phyloP scores from a whole-genome alignment of 352 stramenopile species.

The Pythium vanterpoolii region DNA sequence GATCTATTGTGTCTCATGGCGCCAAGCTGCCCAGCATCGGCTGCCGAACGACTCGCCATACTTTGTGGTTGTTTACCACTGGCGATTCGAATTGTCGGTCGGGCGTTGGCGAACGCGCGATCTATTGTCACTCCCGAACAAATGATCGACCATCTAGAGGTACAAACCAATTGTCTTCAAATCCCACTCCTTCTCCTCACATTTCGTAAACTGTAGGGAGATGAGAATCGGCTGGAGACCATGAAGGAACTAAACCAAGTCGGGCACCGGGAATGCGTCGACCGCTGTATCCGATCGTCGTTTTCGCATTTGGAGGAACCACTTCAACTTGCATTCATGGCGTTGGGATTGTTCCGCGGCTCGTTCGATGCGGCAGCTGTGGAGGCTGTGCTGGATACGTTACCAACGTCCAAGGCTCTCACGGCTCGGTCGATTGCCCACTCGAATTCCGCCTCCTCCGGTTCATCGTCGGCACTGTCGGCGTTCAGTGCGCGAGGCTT shows the following conservation, averaged over 20 bases:
- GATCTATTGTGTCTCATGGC: constrained; percentile 67
- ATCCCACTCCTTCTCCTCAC: neutral
- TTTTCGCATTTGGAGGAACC: constrained; percentile 74
- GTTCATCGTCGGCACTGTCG: constrained; percentile 1
- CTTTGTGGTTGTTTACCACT: constrained; percentile 78
- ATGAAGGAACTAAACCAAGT: constrained; percentile 75
- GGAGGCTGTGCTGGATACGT: constrained; percentile 49
- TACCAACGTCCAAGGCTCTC: neutral
- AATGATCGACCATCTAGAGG: constrained; percentile 72
- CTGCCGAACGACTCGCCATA: constrained; percentile 57
- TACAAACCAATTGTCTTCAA: neutral
- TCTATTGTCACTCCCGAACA: constrained; percentile 70
- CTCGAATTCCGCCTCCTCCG: constrained; percentile 26
- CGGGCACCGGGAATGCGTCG: constrained; percentile 74
- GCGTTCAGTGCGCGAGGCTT: constrained; percentile 33
- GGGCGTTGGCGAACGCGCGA: constrained; percentile 72
- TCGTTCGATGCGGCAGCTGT: constrained; percentile 71
- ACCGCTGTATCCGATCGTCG: constrained; percentile 78
- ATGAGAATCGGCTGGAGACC: constrained; percentile 68
- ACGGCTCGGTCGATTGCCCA: constrained; percentile 14
- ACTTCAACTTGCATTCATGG: constrained; percentile 74
- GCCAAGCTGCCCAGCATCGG: constrained; percentile 51
- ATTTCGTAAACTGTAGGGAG: constrained; percentile 38
- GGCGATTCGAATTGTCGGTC: constrained; percentile 72
- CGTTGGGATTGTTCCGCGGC: constrained; percentile 76